Conservation (phyloP, 345 rosid genomes). For the Lagerstroemia speciosa region DNA sequence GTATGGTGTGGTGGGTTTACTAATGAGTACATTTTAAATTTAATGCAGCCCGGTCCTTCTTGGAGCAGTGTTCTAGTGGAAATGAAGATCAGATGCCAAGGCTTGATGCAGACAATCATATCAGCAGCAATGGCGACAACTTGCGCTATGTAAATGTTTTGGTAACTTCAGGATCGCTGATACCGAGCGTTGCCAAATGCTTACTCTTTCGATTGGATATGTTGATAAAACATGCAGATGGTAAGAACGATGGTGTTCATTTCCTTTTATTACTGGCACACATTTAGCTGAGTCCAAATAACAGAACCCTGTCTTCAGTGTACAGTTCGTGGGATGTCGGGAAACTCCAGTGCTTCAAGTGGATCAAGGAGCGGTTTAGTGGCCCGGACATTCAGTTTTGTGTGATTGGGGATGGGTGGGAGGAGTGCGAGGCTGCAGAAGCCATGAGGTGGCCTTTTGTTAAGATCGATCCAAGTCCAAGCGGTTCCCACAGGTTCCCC, state of each 20-base stretch:
- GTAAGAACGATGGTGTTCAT: constrained; percentile 29
- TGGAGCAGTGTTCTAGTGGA: constrained; percentile 58
- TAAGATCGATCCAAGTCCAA: constrained; percentile 56
- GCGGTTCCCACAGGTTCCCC: constrained; percentile 64
- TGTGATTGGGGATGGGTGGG: constrained; percentile 82
- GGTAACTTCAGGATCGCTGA: constrained; percentile 82
- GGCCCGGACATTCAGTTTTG: constrained; percentile 48
- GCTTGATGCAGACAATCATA: constrained; percentile 12
- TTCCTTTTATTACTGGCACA: background rate
- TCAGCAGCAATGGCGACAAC: constrained; percentile 15
- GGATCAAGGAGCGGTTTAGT: constrained; percentile 56
- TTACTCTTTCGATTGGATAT: constrained; percentile 59
- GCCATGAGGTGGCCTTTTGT: constrained; percentile 82
- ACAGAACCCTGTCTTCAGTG: constrained; percentile 28
- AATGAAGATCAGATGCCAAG: constrained; percentile 26
- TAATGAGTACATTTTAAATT: constrained; percentile 15
- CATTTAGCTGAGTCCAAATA: background rate
- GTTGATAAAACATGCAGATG: constrained; percentile 49
- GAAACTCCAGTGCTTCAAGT: constrained; percentile 61
- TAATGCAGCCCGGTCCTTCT: constrained; percentile 52
- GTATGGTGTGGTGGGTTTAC: constrained; percentile 6
- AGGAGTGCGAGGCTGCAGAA: constrained; percentile 83
- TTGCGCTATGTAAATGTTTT: constrained; percentile 46
- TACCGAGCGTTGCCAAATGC: constrained; percentile 89
- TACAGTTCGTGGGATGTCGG: constrained; percentile 82